A percentile compares a stretch with the other conserved stretches of the same genome.
Conservation (phyloP, 2,329 filamentous ascomycete genomes). For the Ascochyta viciae-villosae region DNA sequence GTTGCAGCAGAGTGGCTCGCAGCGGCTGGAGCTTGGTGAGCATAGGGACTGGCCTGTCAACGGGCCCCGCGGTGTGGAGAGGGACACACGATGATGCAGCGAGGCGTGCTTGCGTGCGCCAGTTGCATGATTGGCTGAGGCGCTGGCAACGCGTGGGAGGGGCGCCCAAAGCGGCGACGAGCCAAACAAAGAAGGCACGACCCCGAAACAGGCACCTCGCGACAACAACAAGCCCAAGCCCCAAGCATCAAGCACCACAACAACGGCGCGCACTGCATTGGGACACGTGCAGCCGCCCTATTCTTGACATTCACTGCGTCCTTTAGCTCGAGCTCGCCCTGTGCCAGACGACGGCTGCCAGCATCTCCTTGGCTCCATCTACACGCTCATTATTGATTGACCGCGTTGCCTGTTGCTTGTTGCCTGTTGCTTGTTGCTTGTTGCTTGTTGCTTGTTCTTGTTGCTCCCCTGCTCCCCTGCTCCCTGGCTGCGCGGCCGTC, state of each 20-base stretch:
- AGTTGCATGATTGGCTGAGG: slow-evolving; percentile 28
- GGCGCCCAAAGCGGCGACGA: slow-evolving; percentile 37
- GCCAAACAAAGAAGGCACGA: slow-evolving; percentile 32
- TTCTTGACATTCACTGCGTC: slow-evolving; percentile 3
- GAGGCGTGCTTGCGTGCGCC: slow-evolving; percentile 14
- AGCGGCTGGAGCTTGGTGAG: slow-evolving; percentile 21
- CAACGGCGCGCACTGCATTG: slow-evolving; percentile 15
- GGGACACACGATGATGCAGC: slow-evolving; percentile 20
- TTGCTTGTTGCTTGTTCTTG: no score
- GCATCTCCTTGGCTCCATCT: slow-evolving; percentile 1
- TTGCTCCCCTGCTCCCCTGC: background rate
- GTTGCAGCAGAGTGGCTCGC: slow-evolving; percentile 25
- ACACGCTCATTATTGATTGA: slow-evolving; percentile 8
- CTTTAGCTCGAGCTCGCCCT: slow-evolving; percentile 16
- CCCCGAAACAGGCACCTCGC: slow-evolving; percentile 17
- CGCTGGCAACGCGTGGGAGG: slow-evolving; percentile 22
- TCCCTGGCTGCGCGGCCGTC: slow-evolving; percentile 11
- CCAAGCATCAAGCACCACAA: background rate
- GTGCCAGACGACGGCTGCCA: background rate
- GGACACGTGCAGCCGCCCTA: slow-evolving; percentile 7
- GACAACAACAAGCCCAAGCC: slow-evolving; percentile 8
- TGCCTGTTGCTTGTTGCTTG: no score
- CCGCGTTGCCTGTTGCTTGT: no score
- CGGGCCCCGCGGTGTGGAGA: slow-evolving; percentile 21
- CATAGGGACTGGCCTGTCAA: slow-evolving; percentile 31